These are phyloP conservation scores for Penicillium cataractarum DNA, from an alignment of 495 filamentous ascomycete genomes.

Conservation along the genomic window DNA sequence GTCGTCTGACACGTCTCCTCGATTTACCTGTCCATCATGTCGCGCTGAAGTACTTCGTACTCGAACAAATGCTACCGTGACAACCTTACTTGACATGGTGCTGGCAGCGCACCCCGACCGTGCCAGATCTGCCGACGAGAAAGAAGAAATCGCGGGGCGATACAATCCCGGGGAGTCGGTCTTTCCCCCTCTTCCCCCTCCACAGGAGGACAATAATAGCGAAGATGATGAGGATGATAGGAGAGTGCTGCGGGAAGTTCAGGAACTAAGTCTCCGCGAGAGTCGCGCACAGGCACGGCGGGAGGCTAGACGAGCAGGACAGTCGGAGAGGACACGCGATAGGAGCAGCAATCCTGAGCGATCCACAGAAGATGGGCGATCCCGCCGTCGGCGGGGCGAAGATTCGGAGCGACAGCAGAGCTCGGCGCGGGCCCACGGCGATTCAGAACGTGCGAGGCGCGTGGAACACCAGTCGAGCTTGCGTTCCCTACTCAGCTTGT, in stretches of 20 bases:
- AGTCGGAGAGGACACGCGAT: constrained; percentile 23
- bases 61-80: constrained; percentile 80
- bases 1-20: constrained; percentile 48
- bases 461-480: constrained; percentile 87
- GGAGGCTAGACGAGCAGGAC: constrained; percentile 32
- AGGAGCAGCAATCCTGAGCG: constrained; percentile 34
- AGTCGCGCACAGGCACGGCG: constrained; percentile 42
- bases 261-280: constrained; percentile 72
- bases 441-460: constrained; percentile 46
- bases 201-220: constrained; percentile 20
- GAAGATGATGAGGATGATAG: constrained; percentile 61
- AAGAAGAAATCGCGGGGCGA: constrained; percentile 64
- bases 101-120: constrained; percentile 74
- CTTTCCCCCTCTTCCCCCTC: constrained; percentile 25
- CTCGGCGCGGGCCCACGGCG: constrained; percentile 18
- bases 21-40: constrained; percentile 90
- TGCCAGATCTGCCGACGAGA: constrained; percentile 67
- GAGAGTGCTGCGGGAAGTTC: constrained; percentile 69
- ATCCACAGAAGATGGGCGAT: constrained; percentile 40
- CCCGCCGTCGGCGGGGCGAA: constrained; percentile 48
- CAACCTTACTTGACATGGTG: constrained; percentile 77
- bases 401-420: constrained; percentile 40
- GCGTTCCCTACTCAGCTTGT: constrained; percentile 76
- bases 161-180: constrained; percentile 83
- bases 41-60: constrained; percentile 83